Conservation (phyloP, 805 yeast genomes). For the Pichia deserticola region DNA sequence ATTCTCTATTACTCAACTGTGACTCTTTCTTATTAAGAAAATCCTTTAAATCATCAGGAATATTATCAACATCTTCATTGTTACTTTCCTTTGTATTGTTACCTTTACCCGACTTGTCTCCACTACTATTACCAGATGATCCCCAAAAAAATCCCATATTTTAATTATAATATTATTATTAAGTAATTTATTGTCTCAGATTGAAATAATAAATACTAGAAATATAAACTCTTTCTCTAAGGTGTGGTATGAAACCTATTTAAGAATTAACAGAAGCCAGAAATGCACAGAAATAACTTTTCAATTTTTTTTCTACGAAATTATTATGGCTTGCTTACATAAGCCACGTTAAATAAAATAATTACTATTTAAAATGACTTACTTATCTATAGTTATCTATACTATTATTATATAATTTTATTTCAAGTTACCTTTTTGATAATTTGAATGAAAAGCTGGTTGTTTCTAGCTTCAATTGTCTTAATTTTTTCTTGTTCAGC, state of each 20-base stretch:
- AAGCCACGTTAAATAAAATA: too few species aligned
- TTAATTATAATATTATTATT: neutral
- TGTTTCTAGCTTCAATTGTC: neutral
- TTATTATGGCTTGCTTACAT: too few species aligned
- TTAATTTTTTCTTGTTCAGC: constrained; percentile 7
- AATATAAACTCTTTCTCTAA: too few species aligned
- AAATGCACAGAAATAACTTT: too few species aligned
- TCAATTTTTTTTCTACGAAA: too few species aligned
- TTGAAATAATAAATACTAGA: too few species aligned
- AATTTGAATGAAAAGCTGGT: neutral
- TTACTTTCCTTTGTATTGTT: neutral
- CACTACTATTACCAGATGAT: neutral
- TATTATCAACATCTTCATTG: neutral
- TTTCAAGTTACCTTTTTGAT: neutral
- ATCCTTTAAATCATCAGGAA: constrained; percentile 22
- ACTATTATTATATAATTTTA: too few species aligned
- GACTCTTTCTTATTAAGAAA: constrained; percentile 23
- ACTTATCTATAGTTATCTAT: too few species aligned
- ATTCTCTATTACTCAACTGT: constrained; percentile 25
- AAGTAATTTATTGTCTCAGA: too few species aligned
- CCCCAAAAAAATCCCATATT: constrained; percentile 15
- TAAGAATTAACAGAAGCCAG: too few species aligned
- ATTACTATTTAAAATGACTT: too few species aligned
- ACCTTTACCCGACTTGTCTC: neutral
- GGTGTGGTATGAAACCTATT: too few species aligned